A percentile compares a stretch with the other conserved stretches of the same genome.
Conservation (phyloP, 352 stramenopile species). For the Pythium sukuiense region DNA sequence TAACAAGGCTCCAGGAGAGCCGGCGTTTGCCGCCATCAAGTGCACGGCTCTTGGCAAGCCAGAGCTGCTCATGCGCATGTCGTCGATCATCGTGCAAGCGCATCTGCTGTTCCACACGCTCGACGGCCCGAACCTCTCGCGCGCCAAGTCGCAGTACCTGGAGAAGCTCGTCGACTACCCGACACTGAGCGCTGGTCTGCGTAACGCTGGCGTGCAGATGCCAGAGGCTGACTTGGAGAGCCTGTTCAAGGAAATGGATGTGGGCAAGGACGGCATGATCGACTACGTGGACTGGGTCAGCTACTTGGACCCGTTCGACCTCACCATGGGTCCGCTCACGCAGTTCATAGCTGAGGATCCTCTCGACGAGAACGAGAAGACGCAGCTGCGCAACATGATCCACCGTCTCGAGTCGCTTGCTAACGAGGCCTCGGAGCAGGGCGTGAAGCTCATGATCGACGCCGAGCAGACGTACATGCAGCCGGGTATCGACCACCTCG, state of each 20-base stretch:
- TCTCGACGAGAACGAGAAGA: conserved; percentile 85
- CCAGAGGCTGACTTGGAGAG: conserved; percentile 60
- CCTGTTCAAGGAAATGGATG: conserved; percentile 69
- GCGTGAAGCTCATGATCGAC: conserved; percentile 96
- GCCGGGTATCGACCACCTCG: conserved; percentile 95
- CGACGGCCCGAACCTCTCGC: conserved; percentile 82
- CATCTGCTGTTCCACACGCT: conserved; percentile 92
- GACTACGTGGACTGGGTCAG: conserved; percentile 96
- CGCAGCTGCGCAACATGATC: conserved; percentile 91
- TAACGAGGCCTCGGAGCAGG: conserved; percentile 57
- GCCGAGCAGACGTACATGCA: conserved; percentile 98
- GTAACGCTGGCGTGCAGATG: conserved; percentile 66
- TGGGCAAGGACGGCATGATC: conserved; percentile 70
- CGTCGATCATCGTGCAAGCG: conserved; percentile 90
- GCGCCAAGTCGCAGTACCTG: conserved; percentile 78
- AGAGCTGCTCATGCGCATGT: conserved; percentile 94
- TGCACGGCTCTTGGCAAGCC: conserved; percentile 96
- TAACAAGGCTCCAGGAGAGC: conserved; percentile 42
- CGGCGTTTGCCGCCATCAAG: conserved; percentile 96
- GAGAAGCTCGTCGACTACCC: conserved; percentile 82
- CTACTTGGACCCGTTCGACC: conserved; percentile 89
- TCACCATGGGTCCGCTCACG: conserved; percentile 87
- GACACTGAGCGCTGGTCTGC: conserved; percentile 64
- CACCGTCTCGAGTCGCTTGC: conserved; percentile 75
- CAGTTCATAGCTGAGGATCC: conserved; percentile 85